Percentiles rank a stretch among this genome's conserved stretches.
Conservation (phyloP, 2,329 filamentous ascomycete genomes). For the Penicillium sp. region DNA sequence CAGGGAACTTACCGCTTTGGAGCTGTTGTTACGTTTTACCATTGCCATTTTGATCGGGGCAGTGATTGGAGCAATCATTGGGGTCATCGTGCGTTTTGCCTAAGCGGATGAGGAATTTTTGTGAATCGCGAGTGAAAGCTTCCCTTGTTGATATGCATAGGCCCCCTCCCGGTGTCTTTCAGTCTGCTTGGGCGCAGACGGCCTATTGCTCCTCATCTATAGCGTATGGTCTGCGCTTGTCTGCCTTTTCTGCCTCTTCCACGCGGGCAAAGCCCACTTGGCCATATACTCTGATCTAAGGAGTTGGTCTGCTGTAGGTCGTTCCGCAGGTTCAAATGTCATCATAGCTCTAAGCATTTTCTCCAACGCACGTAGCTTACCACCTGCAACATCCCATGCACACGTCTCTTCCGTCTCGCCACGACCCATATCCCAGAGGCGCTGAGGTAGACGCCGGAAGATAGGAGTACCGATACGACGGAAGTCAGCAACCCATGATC, state of each 20-base stretch:
- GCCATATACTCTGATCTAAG: slow-evolving; percentile 20
- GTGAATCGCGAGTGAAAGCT: too few relatives aligned
- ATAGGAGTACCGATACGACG: slow-evolving; percentile 17
- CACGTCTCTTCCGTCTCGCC: slow-evolving; percentile 23
- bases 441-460: slow-evolving; percentile 15
- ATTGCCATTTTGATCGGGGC: not conserved
- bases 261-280: slow-evolving; percentile 24
- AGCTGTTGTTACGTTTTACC: not conserved
- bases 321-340: slow-evolving; percentile 21
- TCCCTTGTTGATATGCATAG: too few relatives aligned
- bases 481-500: slow-evolving; percentile 20
- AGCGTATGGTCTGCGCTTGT: not conserved
- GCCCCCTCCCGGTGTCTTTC: too few relatives aligned
- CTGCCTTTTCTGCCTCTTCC: slow-evolving; percentile 14
- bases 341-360: slow-evolving; percentile 22
- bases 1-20: not conserved
- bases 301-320: slow-evolving; percentile 19
- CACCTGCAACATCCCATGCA: slow-evolving; percentile 25
- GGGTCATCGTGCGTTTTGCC: not conserved
- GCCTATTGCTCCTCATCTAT: too few relatives aligned
- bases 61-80: not conserved
- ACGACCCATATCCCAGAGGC: slow-evolving; percentile 24
- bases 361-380: slow-evolving; percentile 22
- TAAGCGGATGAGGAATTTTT: not conserved
- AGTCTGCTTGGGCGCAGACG: too few relatives aligned